Evolutionary conservation across 208 protist genomes (phyloP).

Genomic region (Phytomonas sp.): DNA sequence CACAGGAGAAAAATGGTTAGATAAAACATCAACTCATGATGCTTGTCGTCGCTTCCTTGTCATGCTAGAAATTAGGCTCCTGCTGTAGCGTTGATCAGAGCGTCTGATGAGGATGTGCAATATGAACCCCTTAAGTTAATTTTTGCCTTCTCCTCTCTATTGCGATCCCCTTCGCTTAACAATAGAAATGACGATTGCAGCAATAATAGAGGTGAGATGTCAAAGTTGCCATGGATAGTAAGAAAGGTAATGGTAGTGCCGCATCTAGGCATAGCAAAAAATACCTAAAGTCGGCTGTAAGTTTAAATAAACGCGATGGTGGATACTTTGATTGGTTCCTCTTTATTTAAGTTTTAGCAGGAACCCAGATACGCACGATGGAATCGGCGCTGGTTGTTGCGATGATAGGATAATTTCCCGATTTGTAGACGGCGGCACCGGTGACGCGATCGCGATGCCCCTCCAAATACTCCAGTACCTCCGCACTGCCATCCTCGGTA

Average conservation of each 20-base stretch:
- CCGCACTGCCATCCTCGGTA: conserved; percentile 46
- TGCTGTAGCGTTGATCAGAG: background rate
- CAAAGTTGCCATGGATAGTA: too few relatives aligned
- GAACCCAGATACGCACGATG: conserved; percentile 76
- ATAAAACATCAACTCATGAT: background rate
- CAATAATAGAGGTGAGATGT: too few relatives aligned
- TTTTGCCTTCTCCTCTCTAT: background rate
- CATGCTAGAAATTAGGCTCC: background rate
- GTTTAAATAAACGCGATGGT: too few relatives aligned
- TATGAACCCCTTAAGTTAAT: background rate
- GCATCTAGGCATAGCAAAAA: too few relatives aligned
- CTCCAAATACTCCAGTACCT: conserved; percentile 63
- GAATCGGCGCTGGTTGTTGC: conserved; percentile 80
- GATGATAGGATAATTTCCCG: conserved; percentile 57
- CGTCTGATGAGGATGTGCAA: background rate
- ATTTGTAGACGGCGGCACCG: conserved; percentile 59
- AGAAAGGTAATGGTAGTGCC: too few relatives aligned
- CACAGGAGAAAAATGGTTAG: background rate
- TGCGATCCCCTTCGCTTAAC: too few relatives aligned
- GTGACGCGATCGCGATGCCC: conserved; percentile 81
- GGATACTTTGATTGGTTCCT: too few relatives aligned
- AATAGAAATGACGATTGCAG: too few relatives aligned
- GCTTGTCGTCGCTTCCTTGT: background rate
- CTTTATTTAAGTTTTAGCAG: conserved; percentile 48
- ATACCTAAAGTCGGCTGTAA: too few relatives aligned